Evolutionary conservation across 2,329 filamentous ascomycete genomes (phyloP).

Genomic region (Ophiostoma fasciatum): DNA sequence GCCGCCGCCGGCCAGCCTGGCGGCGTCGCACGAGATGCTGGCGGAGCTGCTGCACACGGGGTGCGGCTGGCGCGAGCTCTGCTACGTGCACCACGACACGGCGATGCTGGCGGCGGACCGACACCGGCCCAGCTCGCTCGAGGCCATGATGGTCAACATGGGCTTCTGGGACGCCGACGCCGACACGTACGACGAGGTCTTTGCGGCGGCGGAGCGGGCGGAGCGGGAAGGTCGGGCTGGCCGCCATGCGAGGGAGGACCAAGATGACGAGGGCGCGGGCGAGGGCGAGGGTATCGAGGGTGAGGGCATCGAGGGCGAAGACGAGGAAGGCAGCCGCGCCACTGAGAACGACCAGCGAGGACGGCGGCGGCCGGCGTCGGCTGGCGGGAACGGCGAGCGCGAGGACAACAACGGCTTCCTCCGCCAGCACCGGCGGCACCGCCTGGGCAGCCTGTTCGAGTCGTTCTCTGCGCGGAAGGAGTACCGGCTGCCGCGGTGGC

Average conservation of each 20-base stretch:
- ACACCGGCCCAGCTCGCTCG: conserved; percentile 9
- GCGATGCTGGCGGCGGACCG: conserved; percentile 9
- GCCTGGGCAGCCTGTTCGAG: conserved; percentile 7
- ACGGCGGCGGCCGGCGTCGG: no score
- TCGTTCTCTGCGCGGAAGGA: conserved; percentile 7
- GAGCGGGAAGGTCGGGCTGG: background rate
- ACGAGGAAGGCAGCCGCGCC: conserved; percentile 1
- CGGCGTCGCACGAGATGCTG: conserved; percentile 9
- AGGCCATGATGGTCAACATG: conserved; percentile 14
- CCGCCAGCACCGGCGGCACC: background rate
- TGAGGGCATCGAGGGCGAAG: background rate
- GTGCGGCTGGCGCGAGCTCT: conserved; percentile 12
- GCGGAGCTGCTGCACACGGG: conserved; percentile 10
- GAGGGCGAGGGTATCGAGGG: no score
- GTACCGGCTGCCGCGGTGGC: conserved; percentile 11
- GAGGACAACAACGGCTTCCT: background rate
- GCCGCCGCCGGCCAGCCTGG: background rate
- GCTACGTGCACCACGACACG: conserved; percentile 12
- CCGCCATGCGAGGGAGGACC: background rate
- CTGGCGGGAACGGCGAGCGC: no score
- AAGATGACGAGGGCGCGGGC: background rate
- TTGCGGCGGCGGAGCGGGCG: conserved; percentile 5
- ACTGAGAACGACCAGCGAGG: no score
- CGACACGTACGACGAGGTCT: conserved; percentile 8
- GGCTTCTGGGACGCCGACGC: conserved; percentile 12